Conservation (phyloP, 805 yeast species). For the Pichia nanzhaoensis region DNA sequence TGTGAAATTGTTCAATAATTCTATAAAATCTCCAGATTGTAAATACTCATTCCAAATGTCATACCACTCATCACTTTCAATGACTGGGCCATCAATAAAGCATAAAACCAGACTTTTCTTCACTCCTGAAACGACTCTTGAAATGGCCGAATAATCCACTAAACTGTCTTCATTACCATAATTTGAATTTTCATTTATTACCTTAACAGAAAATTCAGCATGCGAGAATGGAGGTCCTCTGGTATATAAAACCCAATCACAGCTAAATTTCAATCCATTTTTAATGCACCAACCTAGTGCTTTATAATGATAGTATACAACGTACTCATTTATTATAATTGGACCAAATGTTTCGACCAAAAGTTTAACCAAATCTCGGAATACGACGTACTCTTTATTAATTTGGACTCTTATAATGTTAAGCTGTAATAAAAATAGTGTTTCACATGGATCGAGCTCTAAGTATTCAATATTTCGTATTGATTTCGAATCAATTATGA, state of each 20-base stretch:
- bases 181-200: conserved; percentile 12
- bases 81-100: conserved; percentile 52
- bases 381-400: neutral
- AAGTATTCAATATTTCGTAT: conserved; percentile 38
- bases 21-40: conserved; percentile 16
- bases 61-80: conserved; percentile 23
- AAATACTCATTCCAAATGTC: conserved; percentile 12
- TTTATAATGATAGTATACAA: conserved; percentile 79
- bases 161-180: conserved; percentile 15
- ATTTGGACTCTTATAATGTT: conserved; percentile 28
- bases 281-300: conserved; percentile 93
- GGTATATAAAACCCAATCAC: conserved; percentile 75
- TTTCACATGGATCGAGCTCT: conserved; percentile 73
- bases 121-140: conserved; percentile 83
- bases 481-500: conserved; percentile 24
- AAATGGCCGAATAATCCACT: conserved; percentile 60
- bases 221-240: conserved; percentile 95
- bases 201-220: conserved; percentile 69
- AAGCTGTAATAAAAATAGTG: conserved; percentile 51
- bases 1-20: conserved; percentile 34
- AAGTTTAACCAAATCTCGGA: conserved; percentile 12
- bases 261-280: conserved; percentile 87
- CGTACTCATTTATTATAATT: conserved; percentile 42
- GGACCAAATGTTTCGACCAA: conserved; percentile 14
- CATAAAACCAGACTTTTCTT: conserved; percentile 67